A percentile compares a stretch with the other conserved stretches of the same genome.
These are phyloP conservation scores for Sparassis latifolia DNA, from an alignment of 1,284 basidiomycete genomes.

Conservation along the genomic window DNA sequence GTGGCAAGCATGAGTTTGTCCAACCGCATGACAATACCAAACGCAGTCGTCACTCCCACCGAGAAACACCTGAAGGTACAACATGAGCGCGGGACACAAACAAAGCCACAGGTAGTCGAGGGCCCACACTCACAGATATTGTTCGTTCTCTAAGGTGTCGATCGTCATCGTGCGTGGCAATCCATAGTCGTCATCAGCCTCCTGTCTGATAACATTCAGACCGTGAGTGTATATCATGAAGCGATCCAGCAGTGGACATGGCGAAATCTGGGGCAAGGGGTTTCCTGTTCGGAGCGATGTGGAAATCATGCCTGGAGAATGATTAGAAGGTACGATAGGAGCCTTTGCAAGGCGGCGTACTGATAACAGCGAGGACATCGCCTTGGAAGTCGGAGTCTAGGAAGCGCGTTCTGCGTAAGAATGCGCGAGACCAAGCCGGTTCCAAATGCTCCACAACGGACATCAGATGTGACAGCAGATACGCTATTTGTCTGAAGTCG, in stretches of 20 bases:
- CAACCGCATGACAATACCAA: constrained; percentile 56
- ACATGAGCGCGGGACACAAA: background rate
- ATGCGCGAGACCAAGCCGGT: constrained; percentile 68
- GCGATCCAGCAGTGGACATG: constrained; percentile 74
- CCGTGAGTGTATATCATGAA: constrained; percentile 61
- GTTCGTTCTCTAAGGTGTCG: constrained; percentile 61
- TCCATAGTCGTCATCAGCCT: constrained; percentile 64
- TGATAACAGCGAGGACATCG: constrained; percentile 75
- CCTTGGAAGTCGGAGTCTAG: constrained; percentile 80
- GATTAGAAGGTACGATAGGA: background rate
- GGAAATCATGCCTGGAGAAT: constrained; percentile 53
- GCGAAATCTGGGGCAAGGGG: constrained; percentile 82
- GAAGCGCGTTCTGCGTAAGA: constrained; percentile 70
- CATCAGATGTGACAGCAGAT: constrained; percentile 56
- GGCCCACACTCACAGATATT: constrained; percentile 50
- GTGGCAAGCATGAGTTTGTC: constrained; percentile 71
- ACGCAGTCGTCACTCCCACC: constrained; percentile 70
- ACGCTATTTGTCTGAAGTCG: constrained; percentile 48
- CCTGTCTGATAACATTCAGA: constrained; percentile 56
- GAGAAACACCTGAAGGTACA: constrained; percentile 50
- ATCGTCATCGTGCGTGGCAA: constrained; percentile 57
- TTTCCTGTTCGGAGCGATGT: constrained; percentile 69
- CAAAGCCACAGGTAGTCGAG: too few species aligned
- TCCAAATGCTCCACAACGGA: constrained; percentile 62
- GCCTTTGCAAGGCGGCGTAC: constrained; percentile 31